Conservation (phyloP, 305 asterid genomes). For the Fraxinus floribunda region DNA sequence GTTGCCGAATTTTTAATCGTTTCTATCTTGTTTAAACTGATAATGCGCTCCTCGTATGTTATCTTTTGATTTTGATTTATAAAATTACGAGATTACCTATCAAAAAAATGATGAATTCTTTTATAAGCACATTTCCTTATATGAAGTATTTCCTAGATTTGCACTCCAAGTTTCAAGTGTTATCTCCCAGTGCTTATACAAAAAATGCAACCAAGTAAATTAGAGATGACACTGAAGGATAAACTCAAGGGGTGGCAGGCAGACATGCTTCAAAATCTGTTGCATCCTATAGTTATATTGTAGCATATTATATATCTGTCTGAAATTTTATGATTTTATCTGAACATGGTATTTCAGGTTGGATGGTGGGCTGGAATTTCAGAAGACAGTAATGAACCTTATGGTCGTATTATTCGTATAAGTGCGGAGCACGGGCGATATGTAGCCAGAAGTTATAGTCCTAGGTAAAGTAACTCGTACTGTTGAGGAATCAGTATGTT, state of each 20-base stretch:
- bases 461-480: constrained; percentile 54
- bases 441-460: constrained; percentile 85
- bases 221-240: not conserved
- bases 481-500: not conserved
- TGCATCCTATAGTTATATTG: not conserved
- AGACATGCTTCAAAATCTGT: not conserved
- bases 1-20: too few species aligned
- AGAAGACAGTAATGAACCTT: constrained; percentile 65
- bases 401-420: constrained; percentile 83
- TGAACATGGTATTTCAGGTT: constrained; percentile 56
- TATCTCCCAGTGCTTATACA: constrained; percentile 6
- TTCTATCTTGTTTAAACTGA: too few species aligned
- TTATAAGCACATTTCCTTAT: not conserved
- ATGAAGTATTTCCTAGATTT: constrained; percentile 1
- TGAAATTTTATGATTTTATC: constrained; percentile 14
- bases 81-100: too few species aligned
- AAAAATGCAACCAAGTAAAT: not conserved
- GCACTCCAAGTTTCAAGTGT: constrained; percentile 7
- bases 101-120: not conserved
- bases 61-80: too few species aligned
- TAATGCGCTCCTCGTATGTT: too few species aligned
- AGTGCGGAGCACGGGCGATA: constrained; percentile 92
- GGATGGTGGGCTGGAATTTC: constrained; percentile 99
- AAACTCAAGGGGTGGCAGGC: constrained; percentile 3
- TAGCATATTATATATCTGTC: not conserved